Conservation (phyloP, 179 eudicot genomes). For the Amaranthus tricolor region DNA sequence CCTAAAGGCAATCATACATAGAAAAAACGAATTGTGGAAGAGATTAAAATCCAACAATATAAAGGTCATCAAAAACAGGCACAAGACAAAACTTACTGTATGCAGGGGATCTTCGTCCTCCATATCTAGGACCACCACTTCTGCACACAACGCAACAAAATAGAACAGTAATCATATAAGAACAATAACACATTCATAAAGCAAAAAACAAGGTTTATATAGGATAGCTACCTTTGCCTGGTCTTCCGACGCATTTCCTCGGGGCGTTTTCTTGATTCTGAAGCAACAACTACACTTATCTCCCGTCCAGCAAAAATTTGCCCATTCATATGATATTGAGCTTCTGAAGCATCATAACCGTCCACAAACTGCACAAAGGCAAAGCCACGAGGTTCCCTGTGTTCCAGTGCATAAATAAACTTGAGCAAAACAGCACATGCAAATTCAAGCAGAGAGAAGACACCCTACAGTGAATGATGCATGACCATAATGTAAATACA, state of each 20-base stretch:
- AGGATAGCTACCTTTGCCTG: slow-evolving; percentile 41
- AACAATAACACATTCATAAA: not conserved
- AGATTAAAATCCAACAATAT: not conserved
- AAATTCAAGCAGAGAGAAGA: slow-evolving; percentile 3
- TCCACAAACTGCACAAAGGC: slow-evolving; percentile 83
- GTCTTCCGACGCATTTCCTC: slow-evolving; percentile 72
- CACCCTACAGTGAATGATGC: slow-evolving; percentile 11
- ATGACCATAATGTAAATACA: slow-evolving; percentile 19
- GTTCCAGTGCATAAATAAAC: slow-evolving; percentile 8
- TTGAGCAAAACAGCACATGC: not conserved
- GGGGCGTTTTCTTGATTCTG: slow-evolving; percentile 66
- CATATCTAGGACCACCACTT: slow-evolving; percentile 55
- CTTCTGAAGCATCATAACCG: slow-evolving; percentile 63
- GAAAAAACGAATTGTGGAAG: not conserved
- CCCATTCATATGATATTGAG: slow-evolving; percentile 69
- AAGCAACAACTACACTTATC: slow-evolving; percentile 68
- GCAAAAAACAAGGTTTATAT: not conserved
- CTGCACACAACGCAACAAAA: slow-evolving; percentile 15
- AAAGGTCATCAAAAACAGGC: not conserved
- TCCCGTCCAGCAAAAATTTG: slow-evolving; percentile 71
- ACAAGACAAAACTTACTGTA: slow-evolving; percentile 35
- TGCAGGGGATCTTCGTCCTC: slow-evolving; percentile 47
- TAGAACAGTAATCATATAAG: slow-evolving; percentile 2
- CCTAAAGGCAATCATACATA: not conserved
- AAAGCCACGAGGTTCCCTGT: slow-evolving; percentile 82